Base-by-base conservation (phyloP, 148 eudicot genomes). In the Camellia lanceoleosa region DNA sequence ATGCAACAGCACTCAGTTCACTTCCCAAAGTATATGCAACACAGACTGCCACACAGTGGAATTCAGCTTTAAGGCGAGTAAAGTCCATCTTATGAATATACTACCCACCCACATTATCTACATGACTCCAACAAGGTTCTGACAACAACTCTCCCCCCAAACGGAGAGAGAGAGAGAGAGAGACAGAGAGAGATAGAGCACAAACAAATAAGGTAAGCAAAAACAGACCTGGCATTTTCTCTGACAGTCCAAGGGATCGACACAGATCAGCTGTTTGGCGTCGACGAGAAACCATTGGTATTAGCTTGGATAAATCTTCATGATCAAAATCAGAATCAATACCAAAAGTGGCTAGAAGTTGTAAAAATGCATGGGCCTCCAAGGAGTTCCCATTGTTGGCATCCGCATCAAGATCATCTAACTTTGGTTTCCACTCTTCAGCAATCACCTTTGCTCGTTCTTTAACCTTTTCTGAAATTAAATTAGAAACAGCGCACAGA, bases 351-450 rank as follows among this genome's bases (percentile, higher is more conserved):
- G 91, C 92, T 79, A 97, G 81, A 79, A 97, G 93, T 78, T 97
- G 99, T 79, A 97, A 87, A 74, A 94, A 97, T 81, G 98, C 99
- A 88, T 97, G 99, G 81, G 99, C 99, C 91, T 97, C 99, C 90
- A 97, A 85, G 76, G 98, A 97, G 86, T 97, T 97, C 66, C 99
- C 99, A 84, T 91, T 94, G 83, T 91, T 90, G 69, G 92, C 95
- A 88, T 97, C 98, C 85, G 90, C 79, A 68, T 94, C 98, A 79
- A 97, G 98, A 68, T 91, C 91, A 82, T 88, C 93, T 43, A 97
- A 91, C 87, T 88, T 94, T 10, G 98, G 98, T 85, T 91, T 92
- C 99, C 99, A 97, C 76, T 89, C 92, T 85, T 90, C 89, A 75
- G 98, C 99, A 84, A 92, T 86, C 79, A 87, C 86, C 87, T 87